Evolutionary conservation across 2,329 filamentous ascomycete genomes (phyloP).

Genomic region (Cercospora sesami): DNA sequence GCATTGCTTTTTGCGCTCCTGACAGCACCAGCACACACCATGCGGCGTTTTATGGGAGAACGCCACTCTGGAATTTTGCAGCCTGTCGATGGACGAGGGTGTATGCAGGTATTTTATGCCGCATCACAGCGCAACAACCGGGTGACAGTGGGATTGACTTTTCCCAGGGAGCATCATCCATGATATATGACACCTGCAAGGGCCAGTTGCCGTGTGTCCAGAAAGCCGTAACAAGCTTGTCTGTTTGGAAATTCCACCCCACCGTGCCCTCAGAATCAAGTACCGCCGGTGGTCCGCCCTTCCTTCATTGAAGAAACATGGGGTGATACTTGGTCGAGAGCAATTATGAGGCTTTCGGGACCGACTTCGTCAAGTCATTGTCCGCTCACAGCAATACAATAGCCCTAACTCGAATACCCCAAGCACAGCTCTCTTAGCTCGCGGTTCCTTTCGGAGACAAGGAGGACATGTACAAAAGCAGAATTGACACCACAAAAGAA

Average conservation of each 20-base stretch:
- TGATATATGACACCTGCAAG: neutral
- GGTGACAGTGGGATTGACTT: conserved; percentile 15
- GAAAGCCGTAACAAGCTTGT: neutral
- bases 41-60: neutral
- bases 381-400: neutral
- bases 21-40: neutral
- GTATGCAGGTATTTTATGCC: conserved; percentile 16
- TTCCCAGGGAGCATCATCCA: conserved; percentile 6
- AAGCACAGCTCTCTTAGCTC: neutral
- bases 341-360: neutral
- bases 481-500: neutral
- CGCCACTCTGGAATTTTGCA: neutral
- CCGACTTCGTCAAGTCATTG: neutral
- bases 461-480: neutral
- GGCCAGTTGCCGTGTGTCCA: neutral
- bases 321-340: neutral
- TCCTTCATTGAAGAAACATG: neutral
- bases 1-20: neutral
- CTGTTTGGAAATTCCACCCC: neutral
- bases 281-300: neutral
- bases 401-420: neutral
- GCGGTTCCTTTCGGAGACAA: neutral
- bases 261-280: neutral
- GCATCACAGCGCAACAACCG: conserved; percentile 5
- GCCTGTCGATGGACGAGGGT: neutral